Evolutionary conservation across 345 rosid genomes (phyloP).

Genomic region (Carallia brachiata): DNA sequence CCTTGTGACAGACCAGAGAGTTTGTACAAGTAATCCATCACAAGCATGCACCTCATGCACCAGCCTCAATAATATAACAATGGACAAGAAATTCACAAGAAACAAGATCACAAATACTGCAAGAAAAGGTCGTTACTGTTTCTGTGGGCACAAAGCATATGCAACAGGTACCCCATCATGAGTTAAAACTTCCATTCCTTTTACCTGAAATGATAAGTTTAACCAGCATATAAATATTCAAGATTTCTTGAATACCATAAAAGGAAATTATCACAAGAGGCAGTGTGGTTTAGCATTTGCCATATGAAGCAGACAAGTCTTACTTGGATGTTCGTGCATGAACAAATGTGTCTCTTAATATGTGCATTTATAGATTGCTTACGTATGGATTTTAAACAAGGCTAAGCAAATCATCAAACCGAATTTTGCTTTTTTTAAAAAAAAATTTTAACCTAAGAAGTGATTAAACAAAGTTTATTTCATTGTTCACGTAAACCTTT

Average conservation of each 20-base stretch:
- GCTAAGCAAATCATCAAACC: neutral
- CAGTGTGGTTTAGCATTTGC: too few species aligned
- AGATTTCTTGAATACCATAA: neutral
- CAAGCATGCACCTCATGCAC: too few species aligned
- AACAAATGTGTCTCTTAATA: neutral
- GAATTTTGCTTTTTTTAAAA: neutral
- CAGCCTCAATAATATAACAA: neutral
- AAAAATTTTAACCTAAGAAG: neutral
- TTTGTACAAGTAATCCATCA: too few species aligned
- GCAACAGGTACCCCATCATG: slow-evolving; percentile 75
- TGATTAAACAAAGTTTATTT: neutral
- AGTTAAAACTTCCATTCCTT: slow-evolving; percentile 69
- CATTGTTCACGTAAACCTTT: neutral
- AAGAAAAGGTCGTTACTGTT: slow-evolving; percentile 47
- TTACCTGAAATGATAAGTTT: slow-evolving; percentile 44
- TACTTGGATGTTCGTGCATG: neutral
- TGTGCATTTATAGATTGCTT: neutral
- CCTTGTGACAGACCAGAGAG: neutral
- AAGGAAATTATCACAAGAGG: neutral
- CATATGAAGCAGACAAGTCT: neutral
- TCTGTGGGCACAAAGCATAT: slow-evolving; percentile 70
- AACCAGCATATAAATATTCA: neutral
- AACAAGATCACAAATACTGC: slow-evolving; percentile 3
- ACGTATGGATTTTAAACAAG: neutral
- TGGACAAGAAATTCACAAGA: neutral